Percentiles rank a stretch among this genome's conserved stretches.
Conservation (phyloP, 2,329 filamentous ascomycete genomes). For the Hortaea werneckii region DNA sequence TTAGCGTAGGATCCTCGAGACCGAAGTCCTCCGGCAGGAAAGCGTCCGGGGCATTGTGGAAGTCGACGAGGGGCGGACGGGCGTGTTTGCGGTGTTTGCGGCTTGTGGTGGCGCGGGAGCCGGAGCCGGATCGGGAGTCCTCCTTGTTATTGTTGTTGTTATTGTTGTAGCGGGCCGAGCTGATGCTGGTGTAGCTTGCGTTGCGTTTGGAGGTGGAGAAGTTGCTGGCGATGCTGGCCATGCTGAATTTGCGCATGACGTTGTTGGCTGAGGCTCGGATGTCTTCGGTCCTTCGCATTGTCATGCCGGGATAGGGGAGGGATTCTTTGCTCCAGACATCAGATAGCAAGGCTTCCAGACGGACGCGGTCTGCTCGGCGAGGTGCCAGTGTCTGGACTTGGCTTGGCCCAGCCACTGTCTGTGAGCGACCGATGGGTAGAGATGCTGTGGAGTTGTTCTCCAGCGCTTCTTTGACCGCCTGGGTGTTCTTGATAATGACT, state of each 20-base stretch:
- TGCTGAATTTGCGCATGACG: constrained; percentile 79
- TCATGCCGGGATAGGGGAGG: constrained; percentile 76
- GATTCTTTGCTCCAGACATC: constrained; percentile 78
- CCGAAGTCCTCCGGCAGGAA: constrained; percentile 42
- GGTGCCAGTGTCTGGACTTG: constrained; percentile 63
- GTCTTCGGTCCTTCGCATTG: constrained; percentile 54
- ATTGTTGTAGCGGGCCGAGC: constrained; percentile 7
- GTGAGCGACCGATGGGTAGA: constrained; percentile 61
- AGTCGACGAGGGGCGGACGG: constrained; percentile 29
- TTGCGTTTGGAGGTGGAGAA: constrained; percentile 60
- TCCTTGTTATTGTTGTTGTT: too few relatives aligned
- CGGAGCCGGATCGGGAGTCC: constrained; percentile 14
- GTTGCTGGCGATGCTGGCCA: constrained; percentile 65
- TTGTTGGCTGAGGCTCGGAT: constrained; percentile 72
- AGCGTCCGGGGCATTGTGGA: constrained; percentile 37
- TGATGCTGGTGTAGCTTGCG: constrained; percentile 42
- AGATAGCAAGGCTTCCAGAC: constrained; percentile 61
- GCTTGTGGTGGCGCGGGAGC: not conserved
- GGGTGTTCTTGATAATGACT: constrained; percentile 80
- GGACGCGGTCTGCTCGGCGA: constrained; percentile 61
- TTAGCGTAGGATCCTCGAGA: constrained; percentile 19
- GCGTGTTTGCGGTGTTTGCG: not conserved
- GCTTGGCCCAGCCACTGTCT: constrained; percentile 64
- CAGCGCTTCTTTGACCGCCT: constrained; percentile 50
- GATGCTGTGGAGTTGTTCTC: constrained; percentile 31